Percentiles rank a stretch among this genome's conserved stretches.
phyloP scores from a whole-genome alignment of 2,329 filamentous ascomycete genomes.

The Ramichloridium luteum region DNA sequence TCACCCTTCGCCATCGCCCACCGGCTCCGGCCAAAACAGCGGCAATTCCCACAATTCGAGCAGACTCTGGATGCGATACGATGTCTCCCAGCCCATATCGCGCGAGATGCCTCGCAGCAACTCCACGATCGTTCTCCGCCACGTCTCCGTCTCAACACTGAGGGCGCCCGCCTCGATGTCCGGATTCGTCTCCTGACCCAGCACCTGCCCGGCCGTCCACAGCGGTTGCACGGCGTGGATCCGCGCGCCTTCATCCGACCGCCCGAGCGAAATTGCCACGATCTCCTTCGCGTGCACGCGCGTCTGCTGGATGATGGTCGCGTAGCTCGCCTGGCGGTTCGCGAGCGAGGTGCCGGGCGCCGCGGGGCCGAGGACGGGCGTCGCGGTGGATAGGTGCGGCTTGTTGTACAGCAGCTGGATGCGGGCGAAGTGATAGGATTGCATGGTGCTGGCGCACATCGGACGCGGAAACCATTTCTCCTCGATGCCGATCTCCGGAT shows the following conservation, averaged over 20 bases:
- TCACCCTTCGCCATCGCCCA: slow-evolving; percentile 1
- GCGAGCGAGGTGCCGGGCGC: slow-evolving; percentile 33
- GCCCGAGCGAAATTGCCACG: slow-evolving; percentile 45
- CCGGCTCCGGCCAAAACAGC: slow-evolving; percentile 9
- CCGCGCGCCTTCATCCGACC: slow-evolving; percentile 44
- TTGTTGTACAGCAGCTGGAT: slow-evolving; percentile 51
- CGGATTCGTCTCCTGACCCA: slow-evolving; percentile 32
- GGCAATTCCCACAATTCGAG: slow-evolving; percentile 32
- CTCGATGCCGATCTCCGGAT: slow-evolving; percentile 22
- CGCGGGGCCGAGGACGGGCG: slow-evolving; percentile 4
- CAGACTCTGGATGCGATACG: slow-evolving; percentile 47
- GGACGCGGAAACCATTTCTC: slow-evolving; percentile 53
- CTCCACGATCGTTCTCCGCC: slow-evolving; percentile 43
- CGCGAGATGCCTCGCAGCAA: slow-evolving; percentile 47
- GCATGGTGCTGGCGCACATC: slow-evolving; percentile 54
- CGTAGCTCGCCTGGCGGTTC: slow-evolving; percentile 44
- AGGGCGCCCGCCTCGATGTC: slow-evolving; percentile 10
- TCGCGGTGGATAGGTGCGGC: slow-evolving; percentile 40
- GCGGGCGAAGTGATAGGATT: slow-evolving; percentile 52
- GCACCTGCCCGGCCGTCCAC: slow-evolving; percentile 50
- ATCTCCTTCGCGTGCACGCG: slow-evolving; percentile 49
- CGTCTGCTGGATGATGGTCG: slow-evolving; percentile 43
- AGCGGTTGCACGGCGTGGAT: slow-evolving; percentile 48
- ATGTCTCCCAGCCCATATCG: slow-evolving; percentile 53
- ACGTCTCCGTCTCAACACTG: slow-evolving; percentile 25